Conservation (phyloP, 768 basidiomycete species). For the Coprinopsis strossmayeri region DNA sequence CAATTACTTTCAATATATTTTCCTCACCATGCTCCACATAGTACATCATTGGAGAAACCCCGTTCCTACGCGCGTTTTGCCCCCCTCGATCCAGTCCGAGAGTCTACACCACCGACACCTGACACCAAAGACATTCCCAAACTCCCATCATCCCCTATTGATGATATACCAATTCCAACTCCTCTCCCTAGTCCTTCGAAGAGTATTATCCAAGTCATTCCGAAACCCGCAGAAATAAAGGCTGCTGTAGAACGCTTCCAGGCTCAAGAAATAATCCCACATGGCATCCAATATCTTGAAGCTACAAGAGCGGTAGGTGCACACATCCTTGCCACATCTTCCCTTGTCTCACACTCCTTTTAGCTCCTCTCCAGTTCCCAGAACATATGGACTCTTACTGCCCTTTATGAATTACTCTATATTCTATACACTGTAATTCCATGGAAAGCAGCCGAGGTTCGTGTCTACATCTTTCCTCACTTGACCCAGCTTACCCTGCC, state of each 20-base stretch:
- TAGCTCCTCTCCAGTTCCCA: conserved; percentile 42
- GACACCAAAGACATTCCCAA: conserved; percentile 47
- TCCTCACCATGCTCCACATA: conserved; percentile 12
- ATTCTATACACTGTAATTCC: conserved; percentile 48
- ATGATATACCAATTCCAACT: no score
- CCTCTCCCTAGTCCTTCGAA: conserved; percentile 33
- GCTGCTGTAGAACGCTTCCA: conserved; percentile 26
- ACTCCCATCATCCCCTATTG: conserved; percentile 35
- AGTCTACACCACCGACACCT: conserved; percentile 38
- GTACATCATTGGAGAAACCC: conserved; percentile 16
- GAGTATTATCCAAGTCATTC: conserved; percentile 30
- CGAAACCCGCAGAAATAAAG: conserved; percentile 22
- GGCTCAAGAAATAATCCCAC: conserved; percentile 29
- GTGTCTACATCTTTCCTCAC: conserved; percentile 12
- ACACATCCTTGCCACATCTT: background rate
- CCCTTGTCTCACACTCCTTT: conserved; percentile 6
- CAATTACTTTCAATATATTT: no score
- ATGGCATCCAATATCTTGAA: conserved; percentile 28
- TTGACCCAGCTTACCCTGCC: background rate
- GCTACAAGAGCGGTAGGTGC: conserved; percentile 30
- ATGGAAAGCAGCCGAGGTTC: conserved; percentile 40
- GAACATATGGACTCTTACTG: conserved; percentile 53
- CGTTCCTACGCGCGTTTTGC: conserved; percentile 20
- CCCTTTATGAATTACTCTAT: conserved; percentile 46
- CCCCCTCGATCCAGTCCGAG: conserved; percentile 35